Conservation (phyloP, 352 stramenopile genomes). For the Pythium chondricola region DNA sequence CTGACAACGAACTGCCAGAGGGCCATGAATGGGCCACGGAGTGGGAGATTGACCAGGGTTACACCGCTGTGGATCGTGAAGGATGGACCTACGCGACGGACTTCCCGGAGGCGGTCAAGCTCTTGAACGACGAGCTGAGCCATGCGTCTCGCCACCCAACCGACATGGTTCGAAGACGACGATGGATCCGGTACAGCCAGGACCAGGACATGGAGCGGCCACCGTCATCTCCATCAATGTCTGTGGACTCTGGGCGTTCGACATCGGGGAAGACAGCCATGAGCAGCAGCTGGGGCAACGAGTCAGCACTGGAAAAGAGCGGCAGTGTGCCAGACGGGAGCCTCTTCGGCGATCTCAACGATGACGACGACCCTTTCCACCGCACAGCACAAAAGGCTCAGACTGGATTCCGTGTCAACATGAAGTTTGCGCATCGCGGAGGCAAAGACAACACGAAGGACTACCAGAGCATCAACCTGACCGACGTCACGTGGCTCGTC, state of each 20-base stretch:
- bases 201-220: constrained; percentile 26
- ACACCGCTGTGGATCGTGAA: constrained; percentile 72
- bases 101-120: constrained; percentile 69
- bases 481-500: constrained; percentile 79
- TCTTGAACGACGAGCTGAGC: constrained; percentile 75
- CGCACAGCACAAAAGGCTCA: constrained; percentile 82
- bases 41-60: constrained; percentile 81
- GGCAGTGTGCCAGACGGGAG: constrained; percentile 24
- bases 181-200: constrained; percentile 67
- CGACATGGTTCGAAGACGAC: constrained; percentile 65
- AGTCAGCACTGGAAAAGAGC: constrained; percentile 23
- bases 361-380: constrained; percentile 83
- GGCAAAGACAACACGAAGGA: constrained; percentile 87
- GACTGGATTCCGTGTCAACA: constrained; percentile 78
- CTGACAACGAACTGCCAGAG: constrained; percentile 54
- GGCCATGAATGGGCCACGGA: constrained; percentile 76
- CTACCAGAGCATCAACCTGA: constrained; percentile 82
- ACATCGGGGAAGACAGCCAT: constrained; percentile 36
- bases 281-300: constrained; percentile 44
- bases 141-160: constrained; percentile 78
- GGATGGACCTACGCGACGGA: constrained; percentile 82
- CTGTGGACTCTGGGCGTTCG: constrained; percentile 28
- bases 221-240: constrained; percentile 46
- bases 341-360: constrained; percentile 33
- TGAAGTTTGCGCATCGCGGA: constrained; percentile 76